Evolutionary conservation across 495 filamentous ascomycete species (phyloP).

Genomic region (Geoglossum glabrum): DNA sequence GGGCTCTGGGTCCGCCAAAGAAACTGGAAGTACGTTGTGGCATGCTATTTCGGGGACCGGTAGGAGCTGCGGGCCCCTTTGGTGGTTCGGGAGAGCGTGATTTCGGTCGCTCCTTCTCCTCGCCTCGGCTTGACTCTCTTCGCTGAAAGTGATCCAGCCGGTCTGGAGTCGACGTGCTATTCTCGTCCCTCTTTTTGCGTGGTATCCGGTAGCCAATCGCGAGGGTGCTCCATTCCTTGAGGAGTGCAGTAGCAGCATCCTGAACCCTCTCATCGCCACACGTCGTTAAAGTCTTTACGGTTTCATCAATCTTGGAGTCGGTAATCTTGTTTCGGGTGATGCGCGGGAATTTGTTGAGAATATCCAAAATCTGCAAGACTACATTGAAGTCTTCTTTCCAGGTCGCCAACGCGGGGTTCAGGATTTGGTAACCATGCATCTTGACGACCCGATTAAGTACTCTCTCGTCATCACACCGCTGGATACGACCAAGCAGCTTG

Average conservation of each 20-base stretch:
- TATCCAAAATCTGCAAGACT: constrained; percentile 71
- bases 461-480: constrained; percentile 72
- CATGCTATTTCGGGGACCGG: constrained; percentile 43
- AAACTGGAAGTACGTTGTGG: constrained; percentile 40
- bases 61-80: constrained; percentile 32
- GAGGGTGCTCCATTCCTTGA: constrained; percentile 74
- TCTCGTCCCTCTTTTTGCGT: constrained; percentile 45
- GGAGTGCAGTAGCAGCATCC: constrained; percentile 42
- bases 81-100: constrained; percentile 32
- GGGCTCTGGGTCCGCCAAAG: constrained; percentile 36
- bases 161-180: constrained; percentile 22
- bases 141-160: constrained; percentile 43
- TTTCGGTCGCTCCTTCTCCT: constrained; percentile 32
- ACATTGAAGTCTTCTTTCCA: constrained; percentile 83
- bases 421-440: constrained; percentile 92
- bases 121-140: constrained; percentile 41
- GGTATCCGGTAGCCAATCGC: constrained; percentile 92
- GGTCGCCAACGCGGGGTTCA: constrained; percentile 62
- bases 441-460: constrained; percentile 77
- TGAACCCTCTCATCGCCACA: constrained; percentile 58
- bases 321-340: constrained; percentile 93
- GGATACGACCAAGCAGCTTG: constrained; percentile 78
- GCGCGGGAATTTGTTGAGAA: constrained; percentile 72
- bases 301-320: constrained; percentile 85
- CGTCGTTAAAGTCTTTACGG: constrained; percentile 45